Evolutionary conservation across 2,329 filamentous ascomycete species (phyloP).

Genomic region (Coniochaeta sp.): DNA sequence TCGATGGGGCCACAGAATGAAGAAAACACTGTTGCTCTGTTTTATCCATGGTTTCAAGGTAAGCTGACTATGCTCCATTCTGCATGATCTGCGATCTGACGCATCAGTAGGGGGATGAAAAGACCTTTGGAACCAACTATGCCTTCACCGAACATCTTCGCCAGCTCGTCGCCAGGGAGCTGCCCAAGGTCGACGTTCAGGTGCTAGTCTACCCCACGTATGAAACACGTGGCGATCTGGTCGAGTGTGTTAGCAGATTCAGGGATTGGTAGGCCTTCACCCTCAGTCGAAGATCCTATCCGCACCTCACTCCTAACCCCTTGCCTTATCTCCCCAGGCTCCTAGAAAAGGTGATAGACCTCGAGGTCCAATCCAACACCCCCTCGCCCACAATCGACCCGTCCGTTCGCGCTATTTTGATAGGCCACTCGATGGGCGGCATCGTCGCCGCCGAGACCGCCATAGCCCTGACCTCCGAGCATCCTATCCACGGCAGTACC

Average conservation of each 20-base stretch:
- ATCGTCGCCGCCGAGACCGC: slow-evolving; percentile 90
- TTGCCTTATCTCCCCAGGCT: slow-evolving; percentile 47
- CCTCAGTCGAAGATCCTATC: slow-evolving; percentile 2
- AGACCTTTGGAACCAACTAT: slow-evolving; percentile 62
- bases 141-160: slow-evolving; percentile 67
- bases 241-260: slow-evolving; percentile 63
- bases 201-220: slow-evolving; percentile 71
- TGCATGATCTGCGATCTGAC: background rate
- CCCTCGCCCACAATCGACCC: slow-evolving; percentile 81
- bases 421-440: slow-evolving; percentile 88
- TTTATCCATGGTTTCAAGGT: slow-evolving; percentile 89
- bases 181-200: slow-evolving; percentile 62
- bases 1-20: slow-evolving; percentile 43
- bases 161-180: slow-evolving; percentile 51
- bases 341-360: slow-evolving; percentile 84
- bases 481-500: slow-evolving; percentile 38
- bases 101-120: slow-evolving; percentile 57
- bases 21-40: slow-evolving; percentile 72
- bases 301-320: background rate
- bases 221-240: slow-evolving; percentile 72
- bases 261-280: slow-evolving; percentile 54
- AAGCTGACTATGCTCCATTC: slow-evolving; percentile 5
- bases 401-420: slow-evolving; percentile 70
- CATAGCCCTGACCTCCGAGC: slow-evolving; percentile 57
- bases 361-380: slow-evolving; percentile 77